These are phyloP conservation scores for Rugosomyces carneus DNA, from an alignment of 1,284 basidiomycete species.

Conservation along the genomic window DNA sequence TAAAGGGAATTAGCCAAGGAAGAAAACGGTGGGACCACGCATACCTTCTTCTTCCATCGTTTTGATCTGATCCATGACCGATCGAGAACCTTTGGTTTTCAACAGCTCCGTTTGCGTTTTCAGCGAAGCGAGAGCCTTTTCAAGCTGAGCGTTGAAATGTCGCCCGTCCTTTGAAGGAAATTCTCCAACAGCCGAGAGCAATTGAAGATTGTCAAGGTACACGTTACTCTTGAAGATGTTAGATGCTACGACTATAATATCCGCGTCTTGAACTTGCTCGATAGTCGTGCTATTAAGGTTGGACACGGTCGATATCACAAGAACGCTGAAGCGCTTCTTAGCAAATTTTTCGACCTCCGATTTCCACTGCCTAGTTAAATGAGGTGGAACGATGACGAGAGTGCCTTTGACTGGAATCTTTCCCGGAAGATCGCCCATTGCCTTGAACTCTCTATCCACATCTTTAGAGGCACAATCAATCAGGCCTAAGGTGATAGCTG, in stretches of 20 bases:
- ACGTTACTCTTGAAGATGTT: constrained; percentile 76
- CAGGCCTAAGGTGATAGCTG: constrained; percentile 88
- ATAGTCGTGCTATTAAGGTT: constrained; percentile 77
- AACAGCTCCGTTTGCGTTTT: constrained; percentile 63
- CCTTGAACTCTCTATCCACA: constrained; percentile 53
- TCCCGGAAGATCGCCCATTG: constrained; percentile 47
- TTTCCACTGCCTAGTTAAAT: constrained; percentile 87
- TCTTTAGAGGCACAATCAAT: constrained; percentile 64
- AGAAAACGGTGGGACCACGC: neutral
- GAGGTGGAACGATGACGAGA: constrained; percentile 83
- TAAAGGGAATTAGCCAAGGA: constrained; percentile 20
- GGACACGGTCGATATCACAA: constrained; percentile 65
- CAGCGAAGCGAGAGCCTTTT: constrained; percentile 54
- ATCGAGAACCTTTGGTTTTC: constrained; percentile 52
- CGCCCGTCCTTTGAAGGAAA: constrained; percentile 71
- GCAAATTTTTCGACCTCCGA: constrained; percentile 85
- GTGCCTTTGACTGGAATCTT: constrained; percentile 77
- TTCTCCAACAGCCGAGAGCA: constrained; percentile 60
- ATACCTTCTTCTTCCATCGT: constrained; percentile 54
- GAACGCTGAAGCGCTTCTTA: constrained; percentile 56
- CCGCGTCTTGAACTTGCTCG: constrained; percentile 72
- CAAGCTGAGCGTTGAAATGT: constrained; percentile 81
- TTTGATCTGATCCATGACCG: constrained; percentile 57
- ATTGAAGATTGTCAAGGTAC: constrained; percentile 73
- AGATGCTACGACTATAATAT: constrained; percentile 85